Base-by-base conservation (phyloP, 176 grass and related monocot species). In the Aechmea fasciata region DNA sequence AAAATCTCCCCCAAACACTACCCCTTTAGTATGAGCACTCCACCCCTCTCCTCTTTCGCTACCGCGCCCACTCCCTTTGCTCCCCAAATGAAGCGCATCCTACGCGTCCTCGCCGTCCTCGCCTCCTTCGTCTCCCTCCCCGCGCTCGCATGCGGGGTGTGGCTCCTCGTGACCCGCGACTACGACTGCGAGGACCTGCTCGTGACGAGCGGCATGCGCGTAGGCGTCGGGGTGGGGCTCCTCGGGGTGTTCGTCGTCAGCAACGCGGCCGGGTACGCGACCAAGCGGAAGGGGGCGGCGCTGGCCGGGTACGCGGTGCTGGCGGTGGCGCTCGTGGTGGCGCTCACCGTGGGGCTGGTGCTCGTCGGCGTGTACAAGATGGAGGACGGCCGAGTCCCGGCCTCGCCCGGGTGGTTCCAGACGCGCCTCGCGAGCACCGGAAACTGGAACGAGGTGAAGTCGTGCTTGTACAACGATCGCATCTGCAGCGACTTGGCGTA, bases 161-260 rank as follows among this genome's bases (percentile, higher is more conserved):
- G 68, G 68, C 68, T 70, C 19, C 49, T 70, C 49, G 49, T 18
- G 49, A 70, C 68, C 19, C 49, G 68, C 3, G 68, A 51, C 19
- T 70, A 70, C 49, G 20, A 70, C 18, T 70, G 68, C 68, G 68
- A 70, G 68, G 18, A 70, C 17, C 49, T 70, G 49, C 48, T 70
- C 2, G 49, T 11, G 6, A 52, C 25, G 68, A 48, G 17, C 3
- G 18, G 19, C 11, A 14, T 51, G 18, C 67, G 67, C 18, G 19
- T 24, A 0, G 49, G 18, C 49, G 48, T 51, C 49, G 68, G 68
- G 11, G 20, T 52, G 19, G 68, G 18, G 1, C 20, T 69, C 1
- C 23, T 66, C 12, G 5, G 10, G 3, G 3, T 66, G 20, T 66
- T 66, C 26, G 9, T 61, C 4, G n/a, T 61, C 55, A 61, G 55